Base-by-base conservation (phyloP, 805 yeast species). In the Saccharomycopsis guyanensis region DNA sequence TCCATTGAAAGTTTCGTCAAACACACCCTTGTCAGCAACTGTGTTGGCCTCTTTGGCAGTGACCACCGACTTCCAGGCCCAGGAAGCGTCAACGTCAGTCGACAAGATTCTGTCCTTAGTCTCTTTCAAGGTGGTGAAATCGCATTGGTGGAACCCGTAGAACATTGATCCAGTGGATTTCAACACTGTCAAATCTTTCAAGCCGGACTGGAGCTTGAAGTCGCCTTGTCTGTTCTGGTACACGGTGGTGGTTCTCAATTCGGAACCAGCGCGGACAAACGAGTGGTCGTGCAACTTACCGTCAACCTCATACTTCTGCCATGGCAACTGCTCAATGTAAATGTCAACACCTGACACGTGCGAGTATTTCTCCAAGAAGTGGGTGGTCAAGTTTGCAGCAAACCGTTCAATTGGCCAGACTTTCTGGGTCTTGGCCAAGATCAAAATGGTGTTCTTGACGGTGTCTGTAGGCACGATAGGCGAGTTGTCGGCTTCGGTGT, bases 391-490 rank as follows among this genome's bases (percentile, higher is more conserved):
- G 53, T 78, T 86, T 31, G 89, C 87, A 27, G 93, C 96, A 64
- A 86, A 89, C 47, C 82, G 72, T 72, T 89, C 97, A 54, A 85
- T 81, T 50, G 96, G 96, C 84, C 89, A 85, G 42, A 84, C 91
- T 53, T 87, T 86, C 42, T 77, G 73, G 59, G 75, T 80, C 66
- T 83, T 85, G 54, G 96, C 96, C 55, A 85, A 81, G 29, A 89
- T 73, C 60, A 84, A 72, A 53, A 86, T 78, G 43, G 96, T 88
- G 72, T 88, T 88, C 66, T 88, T 88, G 46, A 87, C 88, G 1
- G 96, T 86, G 65, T 88, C 96, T 6, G 97, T 89, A 49, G 97
- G 96, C 42, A 89, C 94, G 58, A 89, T 80, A n/a, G 84, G 76
- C 2, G 84, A 61, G 69, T 89, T 89, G 66, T 89, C 94, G 33